These are phyloP conservation scores for Plasmodium inui DNA, from an alignment of 169 alveolate genomes.

Conservation along the genomic window DNA sequence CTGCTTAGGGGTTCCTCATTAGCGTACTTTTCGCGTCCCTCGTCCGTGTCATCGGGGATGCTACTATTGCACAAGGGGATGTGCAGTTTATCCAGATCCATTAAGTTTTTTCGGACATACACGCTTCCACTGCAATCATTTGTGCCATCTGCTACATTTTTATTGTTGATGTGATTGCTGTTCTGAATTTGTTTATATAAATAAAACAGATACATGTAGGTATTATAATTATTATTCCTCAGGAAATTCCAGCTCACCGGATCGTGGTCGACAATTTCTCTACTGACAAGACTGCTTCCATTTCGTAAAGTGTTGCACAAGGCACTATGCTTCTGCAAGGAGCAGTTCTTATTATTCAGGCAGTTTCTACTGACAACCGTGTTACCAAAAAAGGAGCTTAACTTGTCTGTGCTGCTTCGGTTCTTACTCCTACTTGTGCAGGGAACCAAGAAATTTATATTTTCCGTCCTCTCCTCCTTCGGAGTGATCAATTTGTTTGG, in stretches of 20 bases:
- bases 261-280: not conserved
- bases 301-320: conserved; percentile 5
- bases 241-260: not conserved
- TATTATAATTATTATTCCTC: conserved; percentile 31
- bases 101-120: not conserved
- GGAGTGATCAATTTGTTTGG: not conserved
- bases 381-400: not conserved
- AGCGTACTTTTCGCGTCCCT: conserved; percentile 5
- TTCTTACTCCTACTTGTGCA: not conserved
- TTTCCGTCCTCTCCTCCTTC: not conserved
- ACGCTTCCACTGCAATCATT: not conserved
- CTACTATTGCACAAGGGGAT: not conserved
- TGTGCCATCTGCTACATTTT: not conserved
- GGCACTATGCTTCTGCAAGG: not conserved
- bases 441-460: not conserved
- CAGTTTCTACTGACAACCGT: not conserved
- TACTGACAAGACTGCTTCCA: not conserved
- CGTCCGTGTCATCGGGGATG: not conserved
- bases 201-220: conserved; percentile 9
- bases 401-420: not conserved
- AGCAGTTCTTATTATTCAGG: not conserved
- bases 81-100: not conserved
- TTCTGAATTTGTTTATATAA: conserved; percentile 12
- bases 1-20: not conserved
- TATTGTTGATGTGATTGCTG: not conserved